phyloP scores from a whole-genome alignment of 306 rosid species.

The Comarum palustre region DNA sequence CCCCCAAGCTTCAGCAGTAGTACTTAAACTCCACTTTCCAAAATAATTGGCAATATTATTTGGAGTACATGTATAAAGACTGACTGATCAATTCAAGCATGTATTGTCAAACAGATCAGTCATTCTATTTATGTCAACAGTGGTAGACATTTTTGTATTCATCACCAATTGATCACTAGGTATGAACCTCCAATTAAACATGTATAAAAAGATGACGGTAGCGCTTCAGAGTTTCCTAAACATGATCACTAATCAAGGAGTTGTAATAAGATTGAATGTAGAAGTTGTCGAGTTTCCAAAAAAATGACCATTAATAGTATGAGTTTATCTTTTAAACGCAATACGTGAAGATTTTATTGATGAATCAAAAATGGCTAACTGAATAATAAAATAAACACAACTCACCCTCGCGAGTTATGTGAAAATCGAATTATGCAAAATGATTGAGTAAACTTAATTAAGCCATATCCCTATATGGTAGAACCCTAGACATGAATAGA shows the following conservation, averaged over 20 bases:
- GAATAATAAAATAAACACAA: no score
- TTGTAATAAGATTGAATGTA: not conserved
- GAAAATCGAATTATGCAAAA: no score
- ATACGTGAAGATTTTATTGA: no score
- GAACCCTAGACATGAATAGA: no score
- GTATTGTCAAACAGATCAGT: not conserved
- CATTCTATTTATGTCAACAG: not conserved
- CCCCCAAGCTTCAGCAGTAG: conserved; percentile 2
- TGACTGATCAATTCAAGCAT: not conserved
- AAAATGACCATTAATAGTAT: not conserved
- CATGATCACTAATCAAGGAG: not conserved
- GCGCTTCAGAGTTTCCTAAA: not conserved
- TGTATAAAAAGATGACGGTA: not conserved
- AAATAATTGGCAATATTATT: not conserved
- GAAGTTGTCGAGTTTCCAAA: not conserved
- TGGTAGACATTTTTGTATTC: conserved; percentile 2
- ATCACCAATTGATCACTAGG: not conserved
- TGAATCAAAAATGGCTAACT: no score
- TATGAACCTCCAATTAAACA: not conserved
- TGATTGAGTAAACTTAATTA: no score
- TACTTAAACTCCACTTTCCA: not conserved
- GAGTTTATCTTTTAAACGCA: no score
- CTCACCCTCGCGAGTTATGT: no score
- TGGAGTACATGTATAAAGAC: not conserved
- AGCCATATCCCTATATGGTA: no score